Conservation (phyloP, 176 grass and related monocot species). For the Carex myosuroides region DNA sequence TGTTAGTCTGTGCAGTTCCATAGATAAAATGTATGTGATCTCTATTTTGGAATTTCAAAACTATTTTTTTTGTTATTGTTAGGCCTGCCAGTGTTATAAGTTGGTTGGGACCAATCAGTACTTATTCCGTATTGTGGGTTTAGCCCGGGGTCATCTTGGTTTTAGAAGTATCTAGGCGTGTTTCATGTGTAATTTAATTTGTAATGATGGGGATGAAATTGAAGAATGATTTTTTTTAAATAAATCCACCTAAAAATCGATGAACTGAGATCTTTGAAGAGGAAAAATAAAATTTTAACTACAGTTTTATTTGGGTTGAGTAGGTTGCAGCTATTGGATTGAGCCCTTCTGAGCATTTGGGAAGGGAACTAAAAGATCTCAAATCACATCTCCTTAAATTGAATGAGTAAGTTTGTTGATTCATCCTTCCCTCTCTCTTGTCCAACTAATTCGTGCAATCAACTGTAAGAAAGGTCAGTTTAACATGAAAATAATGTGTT, state of each 20-base stretch:
- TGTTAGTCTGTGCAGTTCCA: neutral
- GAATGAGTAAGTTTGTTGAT: conserved; percentile 59
- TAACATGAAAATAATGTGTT: neutral
- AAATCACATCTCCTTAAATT: conserved; percentile 53
- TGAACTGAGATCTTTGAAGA: neutral
- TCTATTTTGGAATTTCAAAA: neutral
- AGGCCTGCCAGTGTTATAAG: neutral
- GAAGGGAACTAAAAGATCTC: conserved; percentile 73
- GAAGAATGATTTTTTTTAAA: neutral
- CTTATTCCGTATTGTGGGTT: neutral
- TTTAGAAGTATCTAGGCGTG: neutral
- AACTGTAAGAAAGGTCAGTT: neutral
- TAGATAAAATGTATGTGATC: neutral
- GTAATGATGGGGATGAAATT: neutral
- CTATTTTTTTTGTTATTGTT: neutral
- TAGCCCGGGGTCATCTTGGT: neutral
- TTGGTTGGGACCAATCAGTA: neutral
- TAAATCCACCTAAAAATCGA: neutral
- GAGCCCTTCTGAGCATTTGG: conserved; percentile 75
- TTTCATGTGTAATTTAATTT: neutral
- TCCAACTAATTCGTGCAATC: neutral
- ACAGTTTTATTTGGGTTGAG: conserved; percentile 11
- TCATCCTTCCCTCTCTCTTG: neutral
- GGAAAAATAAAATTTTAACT: neutral
- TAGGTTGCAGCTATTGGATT: conserved; percentile 85